Evolutionary conservation across 1,284 basidiomycete species (phyloP).

Genomic region (Marasmius tenuissimus): DNA sequence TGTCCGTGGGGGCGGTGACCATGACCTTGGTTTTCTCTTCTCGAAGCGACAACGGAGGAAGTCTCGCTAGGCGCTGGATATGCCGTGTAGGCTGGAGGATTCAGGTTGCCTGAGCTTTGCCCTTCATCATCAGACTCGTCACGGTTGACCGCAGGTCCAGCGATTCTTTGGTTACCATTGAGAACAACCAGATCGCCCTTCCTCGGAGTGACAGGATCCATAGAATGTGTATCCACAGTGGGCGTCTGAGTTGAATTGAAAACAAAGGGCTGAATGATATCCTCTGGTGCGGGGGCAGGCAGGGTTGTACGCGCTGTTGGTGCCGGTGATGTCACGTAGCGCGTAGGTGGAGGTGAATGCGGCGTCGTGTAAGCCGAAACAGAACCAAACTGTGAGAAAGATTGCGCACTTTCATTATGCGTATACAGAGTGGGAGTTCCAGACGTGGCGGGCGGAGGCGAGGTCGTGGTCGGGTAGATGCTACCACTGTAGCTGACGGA

Average conservation of each 20-base stretch:
- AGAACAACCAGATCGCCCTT: not conserved
- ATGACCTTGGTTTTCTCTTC: conserved; percentile 5
- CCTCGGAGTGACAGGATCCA: not conserved
- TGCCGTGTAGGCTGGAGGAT: conserved; percentile 6
- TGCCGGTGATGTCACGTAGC: not conserved
- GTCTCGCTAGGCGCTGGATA: not conserved
- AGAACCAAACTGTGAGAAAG: not conserved
- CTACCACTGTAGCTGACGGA: not conserved
- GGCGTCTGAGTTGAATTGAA: not conserved
- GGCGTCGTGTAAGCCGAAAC: conserved; percentile 5
- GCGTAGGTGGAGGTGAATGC: not conserved
- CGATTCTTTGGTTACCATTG: not conserved
- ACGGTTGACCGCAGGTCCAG: not conserved
- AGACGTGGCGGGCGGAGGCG: not conserved
- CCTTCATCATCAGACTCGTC: not conserved
- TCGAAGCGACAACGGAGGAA: conserved; percentile 2
- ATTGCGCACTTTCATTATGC: not conserved
- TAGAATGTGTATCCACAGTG: not conserved
- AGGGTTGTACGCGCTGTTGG: conserved; percentile 3
- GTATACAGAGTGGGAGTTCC: not conserved
- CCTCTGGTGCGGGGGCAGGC: conserved; percentile 1
- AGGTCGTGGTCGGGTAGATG: not conserved
- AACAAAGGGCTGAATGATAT: not conserved
- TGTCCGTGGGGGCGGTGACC: not conserved
- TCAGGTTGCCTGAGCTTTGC: not conserved